Evolutionary conservation across 345 rosid species (phyloP), one percentile per base, ranked within the genome.

Genomic region (Salix caprea): DNA sequence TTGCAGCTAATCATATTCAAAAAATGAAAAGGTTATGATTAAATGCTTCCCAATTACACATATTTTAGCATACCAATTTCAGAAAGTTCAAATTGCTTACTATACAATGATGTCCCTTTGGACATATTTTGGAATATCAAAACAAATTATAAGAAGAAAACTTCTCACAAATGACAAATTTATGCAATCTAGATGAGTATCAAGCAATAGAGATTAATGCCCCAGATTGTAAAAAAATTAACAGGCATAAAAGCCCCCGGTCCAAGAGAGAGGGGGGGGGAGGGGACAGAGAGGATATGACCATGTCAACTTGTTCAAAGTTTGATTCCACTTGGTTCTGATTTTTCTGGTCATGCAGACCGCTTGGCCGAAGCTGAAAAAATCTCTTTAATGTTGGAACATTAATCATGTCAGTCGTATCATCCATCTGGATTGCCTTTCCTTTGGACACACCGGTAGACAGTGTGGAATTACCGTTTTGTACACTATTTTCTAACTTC

Each of bases 361-460:
- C 78, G 88, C 89, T 85, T 2, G 87, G 89, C 28, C 84, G 77
- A 46, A 36, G 71, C 50, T 28, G 5, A 72, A 58, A 23, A 78
- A 85, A 81, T 72, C 67, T 65, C 68, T 76, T 56, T 21, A 75
- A 3, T 46, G 65, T 56, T 71, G 70, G 46, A 40, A 18, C 73
- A 71, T 71, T 76, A 71, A 44, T 65, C 26, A 13, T 44, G 21
- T 67, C 13, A 3, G 52, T 64, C 7, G 40, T 37, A 9, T 39
- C 60, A 36, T 58, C 69, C 69, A 73, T 67, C 54, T 14, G 70
- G 74, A 52, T 24, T 67, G 58, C 18, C 39, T 78, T 44, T 68
- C 72, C 72, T 11, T 66, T 50, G 10, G 30, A 65, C 44, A 73
- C 65, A 71, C 48, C 28, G 14, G 36, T 50, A 70, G 76, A 56